Evolutionary conservation across 129 eudicot species (phyloP).

Genomic region (Helianthus annuus): DNA sequence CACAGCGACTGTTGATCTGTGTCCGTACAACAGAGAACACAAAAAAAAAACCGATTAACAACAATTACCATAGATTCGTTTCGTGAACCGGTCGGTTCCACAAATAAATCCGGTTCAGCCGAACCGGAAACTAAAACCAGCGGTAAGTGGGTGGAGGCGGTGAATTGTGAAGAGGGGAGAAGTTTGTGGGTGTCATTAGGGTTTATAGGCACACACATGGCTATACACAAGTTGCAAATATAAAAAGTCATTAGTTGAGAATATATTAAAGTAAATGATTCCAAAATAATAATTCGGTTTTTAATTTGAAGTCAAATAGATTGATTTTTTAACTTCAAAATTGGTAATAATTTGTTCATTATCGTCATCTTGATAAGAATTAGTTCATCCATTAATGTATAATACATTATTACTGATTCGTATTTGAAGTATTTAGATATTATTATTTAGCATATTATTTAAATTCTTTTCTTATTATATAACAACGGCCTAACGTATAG

Average conservation of each 20-base stretch:
- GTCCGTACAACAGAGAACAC: not conserved
- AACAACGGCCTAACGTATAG: no score
- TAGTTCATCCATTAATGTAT: no score
- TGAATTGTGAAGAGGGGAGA: no score
- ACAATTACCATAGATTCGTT: constrained; percentile 5
- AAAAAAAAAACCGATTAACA: not conserved
- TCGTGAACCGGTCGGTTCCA: not conserved
- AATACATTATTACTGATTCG: no score
- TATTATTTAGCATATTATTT: no score
- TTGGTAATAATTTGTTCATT: not conserved
- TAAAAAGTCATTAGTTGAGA: constrained; percentile 1
- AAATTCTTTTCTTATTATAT: not conserved
- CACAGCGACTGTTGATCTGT: constrained; percentile 23
- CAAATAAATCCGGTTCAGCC: no score
- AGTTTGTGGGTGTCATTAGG: no score
- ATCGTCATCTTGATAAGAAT: no score
- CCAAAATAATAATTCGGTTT: constrained; percentile 6
- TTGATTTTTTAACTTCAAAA: constrained; percentile 18
- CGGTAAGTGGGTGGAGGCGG: no score
- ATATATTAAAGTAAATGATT: constrained; percentile 20
- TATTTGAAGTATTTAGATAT: no score
- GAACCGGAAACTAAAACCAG: no score
- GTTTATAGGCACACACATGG: no score
- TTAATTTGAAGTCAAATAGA: constrained; percentile 21
- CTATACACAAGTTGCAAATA: constrained; percentile 30